Base-by-base conservation (phyloP, 176 grass and related monocot species). In the Aechmea fasciata region DNA sequence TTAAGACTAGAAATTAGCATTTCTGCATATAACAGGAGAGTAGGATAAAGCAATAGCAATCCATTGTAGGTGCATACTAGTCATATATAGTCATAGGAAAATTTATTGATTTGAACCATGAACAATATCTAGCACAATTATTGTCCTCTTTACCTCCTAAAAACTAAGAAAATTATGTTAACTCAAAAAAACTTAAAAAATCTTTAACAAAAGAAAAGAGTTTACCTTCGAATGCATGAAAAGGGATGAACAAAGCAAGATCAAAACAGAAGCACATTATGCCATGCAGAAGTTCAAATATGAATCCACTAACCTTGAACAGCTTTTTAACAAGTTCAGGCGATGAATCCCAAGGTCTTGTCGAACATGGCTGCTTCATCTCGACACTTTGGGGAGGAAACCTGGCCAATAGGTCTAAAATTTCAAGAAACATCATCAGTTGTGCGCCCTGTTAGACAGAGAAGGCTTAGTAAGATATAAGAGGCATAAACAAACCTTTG, bases 261-360 rank as follows among this genome's bases (percentile, higher is more conserved):
- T n/a, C 2, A 10, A 18, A 18, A 20, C 55, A 61, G 55, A 61
- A 18, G 17, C 55, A 59, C n/a, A 33, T 41, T 41, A 41, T 41
- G 33, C 4, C 33, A 41, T 41, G 33, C 33, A 41, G 33, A 41
- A 41, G 33, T 41, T 41, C 33, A 41, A 33, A 41, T 3, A 41
- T 22, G 54, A 18, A 59, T 9, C 22, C 64, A 67, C 64, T 82
- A 66, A 99, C 95, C 90, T 94, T 88, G 90, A 99, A 94, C 77
- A 94, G 80, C 24, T 94, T 99, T 85, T 94, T 94, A 49, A 90
- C 90, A 77, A 99, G 88, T 84, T 82, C 80, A 51, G 82, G 80
- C 82, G 87, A 90, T 51, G 90, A 99, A 51, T 91, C 78, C 95
- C 95, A 99, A 70, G 95, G 95, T 78, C 85, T 93, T 63, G 75